phyloP scores from a whole-genome alignment of 345 rosid species.

The Moricandia moricandioides region DNA sequence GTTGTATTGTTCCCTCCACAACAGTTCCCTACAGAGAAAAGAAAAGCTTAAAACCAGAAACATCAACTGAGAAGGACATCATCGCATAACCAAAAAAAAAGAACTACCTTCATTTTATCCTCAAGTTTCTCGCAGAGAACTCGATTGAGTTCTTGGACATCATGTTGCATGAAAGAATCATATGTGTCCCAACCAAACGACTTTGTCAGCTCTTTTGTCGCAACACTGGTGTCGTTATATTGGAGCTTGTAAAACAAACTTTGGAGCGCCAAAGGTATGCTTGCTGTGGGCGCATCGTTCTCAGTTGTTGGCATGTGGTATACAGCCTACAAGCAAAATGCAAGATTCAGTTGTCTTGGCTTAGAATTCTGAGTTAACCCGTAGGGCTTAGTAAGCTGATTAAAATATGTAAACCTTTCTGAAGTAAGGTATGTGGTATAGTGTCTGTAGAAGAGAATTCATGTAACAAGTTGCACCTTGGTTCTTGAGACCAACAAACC shows the following conservation, averaged over 20 bases:
- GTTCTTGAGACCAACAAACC: slow-evolving; percentile 95
- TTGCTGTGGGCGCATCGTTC: slow-evolving; percentile 84
- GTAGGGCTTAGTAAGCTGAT: slow-evolving; percentile 6
- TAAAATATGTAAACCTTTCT: slow-evolving; percentile 57
- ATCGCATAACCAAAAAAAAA: background rate
- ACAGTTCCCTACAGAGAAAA: slow-evolving; percentile 71
- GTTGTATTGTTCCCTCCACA: slow-evolving; percentile 96
- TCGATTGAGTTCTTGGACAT: slow-evolving; percentile 95
- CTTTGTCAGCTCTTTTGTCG: slow-evolving; percentile 89
- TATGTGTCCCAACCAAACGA: slow-evolving; percentile 98
- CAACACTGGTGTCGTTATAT: slow-evolving; percentile 87
- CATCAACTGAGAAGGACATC: slow-evolving; percentile 19
- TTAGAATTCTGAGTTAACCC: slow-evolving; percentile 4
- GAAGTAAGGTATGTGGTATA: slow-evolving; percentile 91
- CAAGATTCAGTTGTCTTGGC: slow-evolving; percentile 11
- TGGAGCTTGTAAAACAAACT: slow-evolving; percentile 98
- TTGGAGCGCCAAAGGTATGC: slow-evolving; percentile 96
- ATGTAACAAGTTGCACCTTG: slow-evolving; percentile 99
- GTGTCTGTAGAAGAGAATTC: slow-evolving; percentile 94
- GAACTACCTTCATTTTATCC: slow-evolving; percentile 89
- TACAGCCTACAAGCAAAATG: slow-evolving; percentile 64
- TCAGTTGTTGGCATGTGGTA: slow-evolving; percentile 99
- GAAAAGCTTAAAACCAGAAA: background rate
- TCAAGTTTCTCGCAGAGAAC: slow-evolving; percentile 95
- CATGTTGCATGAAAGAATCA: slow-evolving; percentile 99